Evolutionary conservation across 305 asterid species (phyloP).

Genomic region (Coffea humblotiana): DNA sequence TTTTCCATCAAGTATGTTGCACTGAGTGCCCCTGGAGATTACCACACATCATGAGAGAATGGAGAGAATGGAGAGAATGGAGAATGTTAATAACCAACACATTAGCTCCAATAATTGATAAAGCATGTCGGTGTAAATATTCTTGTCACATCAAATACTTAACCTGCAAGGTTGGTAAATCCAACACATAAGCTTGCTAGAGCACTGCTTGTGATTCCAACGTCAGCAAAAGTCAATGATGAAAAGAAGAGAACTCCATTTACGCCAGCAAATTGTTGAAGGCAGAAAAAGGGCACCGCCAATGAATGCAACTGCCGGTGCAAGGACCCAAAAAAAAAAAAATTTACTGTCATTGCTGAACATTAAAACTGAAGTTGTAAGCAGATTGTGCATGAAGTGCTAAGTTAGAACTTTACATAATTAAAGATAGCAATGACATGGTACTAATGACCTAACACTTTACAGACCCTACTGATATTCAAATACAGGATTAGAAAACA

Average conservation of each 20-base stretch:
- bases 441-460: not conserved
- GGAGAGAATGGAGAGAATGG: not conserved
- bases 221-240: constrained; percentile 76
- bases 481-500: not conserved
- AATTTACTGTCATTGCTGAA: not conserved
- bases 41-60: constrained; percentile 11
- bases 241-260: constrained; percentile 89
- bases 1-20: constrained; percentile 83
- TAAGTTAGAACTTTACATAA: not conserved
- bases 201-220: constrained; percentile 72
- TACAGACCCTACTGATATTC: not conserved
- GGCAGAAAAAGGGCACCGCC: constrained; percentile 81
- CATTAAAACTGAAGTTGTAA: not conserved
- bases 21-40: constrained; percentile 61
- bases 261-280: constrained; percentile 86
- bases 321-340: constrained; percentile 2
- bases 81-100: constrained; percentile 6
- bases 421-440: not conserved
- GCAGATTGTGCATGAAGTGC: not conserved
- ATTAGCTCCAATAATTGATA: not conserved
- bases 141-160: not conserved
- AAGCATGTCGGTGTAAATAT: constrained; percentile 5
- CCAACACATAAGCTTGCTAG: constrained; percentile 75
- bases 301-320: constrained; percentile 66
- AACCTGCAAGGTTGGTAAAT: constrained; percentile 77